These are phyloP conservation scores for Geotrichum australiense DNA, from an alignment of 1,139 yeast genomes.

Conservation along the genomic window DNA sequence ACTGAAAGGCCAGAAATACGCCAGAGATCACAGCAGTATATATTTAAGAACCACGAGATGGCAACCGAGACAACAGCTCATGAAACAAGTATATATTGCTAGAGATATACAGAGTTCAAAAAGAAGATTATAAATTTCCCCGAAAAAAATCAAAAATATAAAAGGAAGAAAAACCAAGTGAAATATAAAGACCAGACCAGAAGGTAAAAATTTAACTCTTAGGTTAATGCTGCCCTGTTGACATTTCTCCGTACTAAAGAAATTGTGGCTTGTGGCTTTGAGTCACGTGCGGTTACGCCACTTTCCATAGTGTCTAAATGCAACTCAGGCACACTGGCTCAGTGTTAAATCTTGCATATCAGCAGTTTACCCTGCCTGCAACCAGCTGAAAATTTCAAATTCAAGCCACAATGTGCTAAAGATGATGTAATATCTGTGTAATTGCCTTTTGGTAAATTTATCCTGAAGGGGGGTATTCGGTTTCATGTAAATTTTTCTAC, in stretches of 20 bases:
- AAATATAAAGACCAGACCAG: neutral
- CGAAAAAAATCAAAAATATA: neutral
- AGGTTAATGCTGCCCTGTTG: no score
- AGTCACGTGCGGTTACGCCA: conserved; percentile 9
- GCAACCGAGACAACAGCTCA: neutral
- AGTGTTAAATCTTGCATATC: neutral
- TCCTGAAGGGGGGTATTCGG: neutral
- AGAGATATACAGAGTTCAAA: neutral
- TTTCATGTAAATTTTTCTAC: no score
- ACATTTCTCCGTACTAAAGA: no score
- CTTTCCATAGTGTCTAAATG: neutral
- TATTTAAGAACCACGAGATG: neutral
- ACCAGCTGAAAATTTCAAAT: neutral
- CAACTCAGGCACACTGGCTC: neutral
- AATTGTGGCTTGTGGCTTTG: conserved; percentile 6
- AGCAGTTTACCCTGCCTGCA: neutral
- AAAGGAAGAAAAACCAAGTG: neutral
- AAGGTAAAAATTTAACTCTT: neutral
- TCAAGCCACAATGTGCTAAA: conserved; percentile 7
- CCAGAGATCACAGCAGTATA: neutral
- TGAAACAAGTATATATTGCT: neutral
- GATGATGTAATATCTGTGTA: neutral
- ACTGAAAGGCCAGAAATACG: neutral
- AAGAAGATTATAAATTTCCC: no score
- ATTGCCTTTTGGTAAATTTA: neutral